Evolutionary conservation across 2,329 filamentous ascomycete species (phyloP).

Genomic region (Xylaria polymorpha): DNA sequence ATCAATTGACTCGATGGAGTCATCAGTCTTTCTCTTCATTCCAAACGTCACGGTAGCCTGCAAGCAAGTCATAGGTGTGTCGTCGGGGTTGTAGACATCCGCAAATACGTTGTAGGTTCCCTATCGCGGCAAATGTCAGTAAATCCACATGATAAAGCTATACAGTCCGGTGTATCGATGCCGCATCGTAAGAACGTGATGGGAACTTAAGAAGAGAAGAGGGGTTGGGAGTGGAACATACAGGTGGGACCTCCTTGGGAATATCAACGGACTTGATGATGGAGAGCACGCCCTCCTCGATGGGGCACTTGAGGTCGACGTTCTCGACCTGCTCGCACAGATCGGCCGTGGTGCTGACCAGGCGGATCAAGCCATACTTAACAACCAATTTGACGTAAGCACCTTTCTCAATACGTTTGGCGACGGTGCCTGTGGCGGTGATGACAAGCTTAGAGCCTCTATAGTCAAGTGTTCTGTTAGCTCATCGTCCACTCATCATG

Average conservation of each 20-base stretch:
- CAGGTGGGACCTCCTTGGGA: constrained; percentile 87
- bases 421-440: constrained; percentile 80
- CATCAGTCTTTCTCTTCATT: constrained; percentile 51
- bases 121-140: constrained; percentile 56
- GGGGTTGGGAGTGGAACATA: constrained; percentile 60
- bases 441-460: constrained; percentile 85
- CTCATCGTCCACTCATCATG: constrained; percentile 31
- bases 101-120: constrained; percentile 91
- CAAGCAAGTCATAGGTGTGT: constrained; percentile 85
- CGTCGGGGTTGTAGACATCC: constrained; percentile 81
- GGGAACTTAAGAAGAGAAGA: too few relatives aligned
- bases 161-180: neutral
- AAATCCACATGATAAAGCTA: constrained; percentile 4
- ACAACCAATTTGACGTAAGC: constrained; percentile 86
- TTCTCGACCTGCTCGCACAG: constrained; percentile 91
- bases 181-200: neutral
- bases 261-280: constrained; percentile 86
- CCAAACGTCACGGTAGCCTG: constrained; percentile 77
- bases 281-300: constrained; percentile 79
- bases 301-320: constrained; percentile 88
- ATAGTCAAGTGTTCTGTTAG: constrained; percentile 39
- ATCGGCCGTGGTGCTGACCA: constrained; percentile 83
- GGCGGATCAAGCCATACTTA: constrained; percentile 92
- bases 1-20: constrained; percentile 1
- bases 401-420: constrained; percentile 77